Conservation (phyloP, 805 yeast genomes). For the Kurtzmaniella fragi region DNA sequence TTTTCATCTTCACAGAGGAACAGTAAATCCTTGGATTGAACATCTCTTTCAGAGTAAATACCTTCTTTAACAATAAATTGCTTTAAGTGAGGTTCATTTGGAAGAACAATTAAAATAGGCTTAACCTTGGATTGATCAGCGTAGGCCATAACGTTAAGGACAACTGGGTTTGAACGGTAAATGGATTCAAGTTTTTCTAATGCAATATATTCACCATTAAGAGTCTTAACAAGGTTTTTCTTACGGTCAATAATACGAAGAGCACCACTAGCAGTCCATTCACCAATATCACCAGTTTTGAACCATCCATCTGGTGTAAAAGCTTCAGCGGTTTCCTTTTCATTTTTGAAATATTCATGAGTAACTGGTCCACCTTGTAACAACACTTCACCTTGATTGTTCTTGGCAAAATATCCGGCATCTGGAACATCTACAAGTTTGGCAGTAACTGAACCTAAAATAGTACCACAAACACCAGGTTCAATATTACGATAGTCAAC, state of each 20-base stretch:
- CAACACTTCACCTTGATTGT: conserved; percentile 90
- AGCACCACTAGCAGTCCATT: conserved; percentile 80
- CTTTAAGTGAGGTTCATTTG: conserved; percentile 64
- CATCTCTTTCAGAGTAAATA: conserved; percentile 43
- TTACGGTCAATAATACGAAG: conserved; percentile 85
- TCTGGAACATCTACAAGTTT: conserved; percentile 90
- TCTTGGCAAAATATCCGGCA: conserved; percentile 84
- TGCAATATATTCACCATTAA: conserved; percentile 96
- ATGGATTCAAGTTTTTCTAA: conserved; percentile 89
- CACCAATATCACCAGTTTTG: conserved; percentile 94
- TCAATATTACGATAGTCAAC: conserved; percentile 62
- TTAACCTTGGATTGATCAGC: conserved; percentile 86
- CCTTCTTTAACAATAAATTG: conserved; percentile 48
- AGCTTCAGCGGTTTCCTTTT: conserved; percentile 71
- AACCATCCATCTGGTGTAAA: conserved; percentile 88
- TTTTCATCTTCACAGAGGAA: conserved; percentile 54
- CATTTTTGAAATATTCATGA: conserved; percentile 76
- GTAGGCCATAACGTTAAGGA: conserved; percentile 82
- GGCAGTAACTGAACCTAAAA: conserved; percentile 77
- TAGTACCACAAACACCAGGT: conserved; percentile 74
- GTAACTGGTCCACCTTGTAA: conserved; percentile 71
- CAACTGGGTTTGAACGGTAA: conserved; percentile 77
- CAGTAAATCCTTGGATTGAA: conserved; percentile 38
- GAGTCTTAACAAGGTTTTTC: conserved; percentile 93
- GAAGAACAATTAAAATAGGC: conserved; percentile 88